phyloP scores from a whole-genome alignment of 768 basidiomycete species.

The Russula brevipes region DNA sequence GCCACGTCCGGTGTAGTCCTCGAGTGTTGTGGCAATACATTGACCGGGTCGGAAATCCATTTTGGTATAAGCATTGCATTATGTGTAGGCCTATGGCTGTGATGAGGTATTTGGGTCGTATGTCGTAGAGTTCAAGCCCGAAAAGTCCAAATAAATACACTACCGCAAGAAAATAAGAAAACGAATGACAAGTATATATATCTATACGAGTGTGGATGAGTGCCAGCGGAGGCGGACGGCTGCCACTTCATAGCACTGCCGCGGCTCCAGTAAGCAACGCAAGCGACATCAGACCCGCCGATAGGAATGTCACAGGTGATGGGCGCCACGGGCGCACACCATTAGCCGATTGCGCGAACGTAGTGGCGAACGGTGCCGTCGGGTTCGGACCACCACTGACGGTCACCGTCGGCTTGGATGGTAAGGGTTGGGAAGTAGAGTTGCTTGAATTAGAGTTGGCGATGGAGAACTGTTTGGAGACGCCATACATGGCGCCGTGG shows the following conservation, averaged over 20 bases:
- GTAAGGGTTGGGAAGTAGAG: slow-evolving; percentile 34
- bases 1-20: not conserved
- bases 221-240: not conserved
- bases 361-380: slow-evolving; percentile 53
- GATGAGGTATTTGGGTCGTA: not conserved
- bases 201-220: not conserved
- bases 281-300: slow-evolving; percentile 7
- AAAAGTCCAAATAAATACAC: slow-evolving; percentile 13
- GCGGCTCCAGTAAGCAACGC: slow-evolving; percentile 11
- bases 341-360: slow-evolving; percentile 38
- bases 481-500: slow-evolving; percentile 54
- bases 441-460: slow-evolving; percentile 37
- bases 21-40: not conserved
- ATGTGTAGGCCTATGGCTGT: not conserved
- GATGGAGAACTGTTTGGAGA: slow-evolving; percentile 62
- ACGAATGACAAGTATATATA: not conserved
- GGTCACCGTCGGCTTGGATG: slow-evolving; percentile 57
- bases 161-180: slow-evolving; percentile 4
- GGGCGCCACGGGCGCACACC: slow-evolving; percentile 25
- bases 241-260: slow-evolving; percentile 4
- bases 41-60: too few species aligned
- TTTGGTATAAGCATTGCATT: slow-evolving; percentile 21
- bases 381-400: slow-evolving; percentile 64
- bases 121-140: slow-evolving; percentile 11
- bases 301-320: not conserved